These are phyloP conservation scores for Boechera retrofracta DNA, from an alignment of 345 rosid species.

Conservation along the genomic window DNA sequence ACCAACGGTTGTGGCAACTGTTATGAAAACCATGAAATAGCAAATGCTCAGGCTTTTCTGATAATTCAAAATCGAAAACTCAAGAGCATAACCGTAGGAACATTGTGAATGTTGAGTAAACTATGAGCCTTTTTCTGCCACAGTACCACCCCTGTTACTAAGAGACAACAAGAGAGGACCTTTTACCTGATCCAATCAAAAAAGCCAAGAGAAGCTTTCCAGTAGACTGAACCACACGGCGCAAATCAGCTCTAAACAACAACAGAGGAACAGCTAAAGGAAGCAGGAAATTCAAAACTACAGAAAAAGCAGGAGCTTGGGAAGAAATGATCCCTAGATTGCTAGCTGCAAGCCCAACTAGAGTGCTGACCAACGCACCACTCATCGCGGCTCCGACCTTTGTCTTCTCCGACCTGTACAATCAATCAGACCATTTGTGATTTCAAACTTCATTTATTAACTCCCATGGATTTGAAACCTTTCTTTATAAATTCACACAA, in stretches of 20 bases:
- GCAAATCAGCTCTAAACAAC: constrained; percentile 80
- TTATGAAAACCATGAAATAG: neutral
- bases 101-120: neutral
- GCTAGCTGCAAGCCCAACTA: constrained; percentile 82
- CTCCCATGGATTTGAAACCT: neutral
- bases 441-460: neutral
- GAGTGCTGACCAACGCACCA: constrained; percentile 85
- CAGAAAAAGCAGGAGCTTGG: constrained; percentile 66
- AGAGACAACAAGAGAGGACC: neutral
- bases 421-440: neutral
- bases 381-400: constrained; percentile 80
- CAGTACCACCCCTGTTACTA: neutral
- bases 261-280: constrained; percentile 80
- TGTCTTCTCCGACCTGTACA: constrained; percentile 87
- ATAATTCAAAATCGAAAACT: constrained; percentile 1
- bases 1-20: constrained; percentile 84
- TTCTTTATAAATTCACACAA: neutral
- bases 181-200: constrained; percentile 77
- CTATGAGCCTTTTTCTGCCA: neutral
- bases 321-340: constrained; percentile 75
- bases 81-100: neutral
- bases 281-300: constrained; percentile 73
- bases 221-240: constrained; percentile 71
- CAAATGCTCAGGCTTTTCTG: constrained; percentile 31
- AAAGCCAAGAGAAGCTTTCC: constrained; percentile 80